These are phyloP conservation scores for Candida pseudocylindracea DNA, from an alignment of 1,139 yeast genomes.

Conservation along the genomic window DNA sequence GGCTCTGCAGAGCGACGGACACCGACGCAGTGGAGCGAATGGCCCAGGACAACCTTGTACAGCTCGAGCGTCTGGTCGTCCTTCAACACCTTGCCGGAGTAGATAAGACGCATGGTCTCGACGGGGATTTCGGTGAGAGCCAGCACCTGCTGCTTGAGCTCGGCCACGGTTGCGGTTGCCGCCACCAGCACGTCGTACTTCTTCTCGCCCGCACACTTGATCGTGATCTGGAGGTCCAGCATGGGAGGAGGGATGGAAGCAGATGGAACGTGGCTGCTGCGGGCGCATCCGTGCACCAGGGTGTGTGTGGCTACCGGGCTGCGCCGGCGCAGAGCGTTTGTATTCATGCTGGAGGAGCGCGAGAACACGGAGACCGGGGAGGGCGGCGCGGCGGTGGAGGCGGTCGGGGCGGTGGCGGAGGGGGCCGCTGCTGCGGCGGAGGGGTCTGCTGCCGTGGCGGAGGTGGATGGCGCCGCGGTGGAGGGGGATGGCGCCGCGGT, in stretches of 20 bases:
- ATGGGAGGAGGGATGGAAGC: not conserved
- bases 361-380: no score
- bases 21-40: slow-evolving; percentile 62
- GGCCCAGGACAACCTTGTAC: slow-evolving; percentile 71
- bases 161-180: slow-evolving; percentile 32
- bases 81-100: slow-evolving; percentile 83
- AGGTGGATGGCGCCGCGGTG: no score
- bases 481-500: no score
- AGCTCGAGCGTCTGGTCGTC: slow-evolving; percentile 53
- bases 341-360: no score
- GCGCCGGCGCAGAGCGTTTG: no score
- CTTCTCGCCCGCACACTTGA: slow-evolving; percentile 53
- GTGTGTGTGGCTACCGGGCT: no score
- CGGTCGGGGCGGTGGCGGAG: no score
- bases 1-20: slow-evolving; percentile 21
- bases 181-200: slow-evolving; percentile 46
- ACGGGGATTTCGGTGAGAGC: slow-evolving; percentile 40
- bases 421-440: no score
- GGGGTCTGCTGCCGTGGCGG: no score
- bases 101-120: slow-evolving; percentile 67
- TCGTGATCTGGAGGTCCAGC: slow-evolving; percentile 8
- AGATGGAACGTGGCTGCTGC: no score
- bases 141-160: slow-evolving; percentile 46
- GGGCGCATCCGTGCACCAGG: no score
- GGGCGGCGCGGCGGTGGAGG: no score